Percentiles rank a stretch among this genome's conserved stretches.
phyloP scores from a whole-genome alignment of 1,284 basidiomycete species.

The Ganoderma sinense region DNA sequence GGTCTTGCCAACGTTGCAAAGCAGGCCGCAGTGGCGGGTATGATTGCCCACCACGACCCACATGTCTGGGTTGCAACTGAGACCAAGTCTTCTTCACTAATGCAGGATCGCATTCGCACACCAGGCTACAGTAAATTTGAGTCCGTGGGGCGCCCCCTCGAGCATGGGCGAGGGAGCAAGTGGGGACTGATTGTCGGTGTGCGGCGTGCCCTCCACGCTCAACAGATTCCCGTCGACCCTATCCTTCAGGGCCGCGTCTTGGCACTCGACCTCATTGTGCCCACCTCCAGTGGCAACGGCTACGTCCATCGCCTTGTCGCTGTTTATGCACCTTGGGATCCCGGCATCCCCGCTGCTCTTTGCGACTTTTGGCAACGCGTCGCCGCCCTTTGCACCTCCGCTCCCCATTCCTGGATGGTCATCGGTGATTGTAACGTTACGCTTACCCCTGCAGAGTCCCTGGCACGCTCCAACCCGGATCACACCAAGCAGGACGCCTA shows the following conservation, averaged over 20 bases:
- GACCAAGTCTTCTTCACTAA: neutral
- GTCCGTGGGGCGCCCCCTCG: neutral
- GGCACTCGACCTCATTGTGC: neutral
- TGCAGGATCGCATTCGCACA: neutral
- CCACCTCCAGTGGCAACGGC: neutral
- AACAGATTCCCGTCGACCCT: neutral
- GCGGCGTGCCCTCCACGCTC: neutral
- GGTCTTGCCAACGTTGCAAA: neutral
- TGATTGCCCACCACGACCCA: neutral
- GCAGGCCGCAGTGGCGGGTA: neutral
- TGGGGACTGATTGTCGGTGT: neutral
- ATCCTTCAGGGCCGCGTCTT: neutral
- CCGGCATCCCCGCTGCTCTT: neutral
- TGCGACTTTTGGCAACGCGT: neutral
- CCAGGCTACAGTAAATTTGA: neutral
- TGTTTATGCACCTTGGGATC: neutral
- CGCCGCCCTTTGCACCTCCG: neutral
- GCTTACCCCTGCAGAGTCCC: neutral
- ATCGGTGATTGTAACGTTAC: neutral
- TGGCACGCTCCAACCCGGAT: rapidly evolving
- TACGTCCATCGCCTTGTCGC: neutral
- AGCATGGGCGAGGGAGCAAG: neutral
- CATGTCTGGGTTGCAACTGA: neutral
- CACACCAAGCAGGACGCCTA: neutral
- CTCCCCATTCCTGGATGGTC: neutral